phyloP scores from a whole-genome alignment of 495 filamentous ascomycete species.

The Pseudoneurospora amorphoporcata region DNA sequence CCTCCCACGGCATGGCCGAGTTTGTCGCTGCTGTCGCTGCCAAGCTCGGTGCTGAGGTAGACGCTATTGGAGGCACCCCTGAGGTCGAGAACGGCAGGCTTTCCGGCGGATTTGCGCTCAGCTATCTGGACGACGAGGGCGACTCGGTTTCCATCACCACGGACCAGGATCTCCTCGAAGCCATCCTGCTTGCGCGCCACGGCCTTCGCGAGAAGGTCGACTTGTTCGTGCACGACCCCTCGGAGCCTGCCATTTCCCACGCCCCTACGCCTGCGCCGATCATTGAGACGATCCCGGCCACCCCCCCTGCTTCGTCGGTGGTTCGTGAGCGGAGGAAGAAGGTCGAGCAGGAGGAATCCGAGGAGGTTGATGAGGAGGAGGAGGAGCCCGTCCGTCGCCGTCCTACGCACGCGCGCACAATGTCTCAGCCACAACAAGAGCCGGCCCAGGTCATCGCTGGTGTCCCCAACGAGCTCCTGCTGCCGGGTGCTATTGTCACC shows the following conservation, averaged over 20 bases:
- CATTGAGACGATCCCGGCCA: constrained; percentile 27
- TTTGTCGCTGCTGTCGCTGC: constrained; percentile 68
- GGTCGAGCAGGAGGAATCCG: constrained; percentile 46
- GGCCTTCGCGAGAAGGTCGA: constrained; percentile 84
- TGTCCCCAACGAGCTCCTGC: constrained; percentile 85
- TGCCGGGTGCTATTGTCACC: constrained; percentile 91
- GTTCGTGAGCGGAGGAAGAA: constrained; percentile 49
- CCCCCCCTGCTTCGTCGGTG: constrained; percentile 44
- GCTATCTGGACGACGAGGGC: constrained; percentile 95
- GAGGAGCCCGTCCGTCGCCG: constrained; percentile 38
- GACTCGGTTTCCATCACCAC: constrained; percentile 97
- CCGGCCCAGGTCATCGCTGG: constrained; percentile 78
- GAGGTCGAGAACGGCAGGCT: constrained; percentile 68
- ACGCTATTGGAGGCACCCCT: constrained; percentile 74
- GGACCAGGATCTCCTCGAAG: constrained; percentile 84
- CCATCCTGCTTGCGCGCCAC: constrained; percentile 71
- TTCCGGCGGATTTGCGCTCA: constrained; percentile 77
- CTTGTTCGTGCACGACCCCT: constrained; percentile 89
- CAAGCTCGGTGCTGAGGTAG: constrained; percentile 82
- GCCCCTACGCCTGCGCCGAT: constrained; percentile 60
- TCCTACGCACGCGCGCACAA: constrained; percentile 24
- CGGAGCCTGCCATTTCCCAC: constrained; percentile 59
- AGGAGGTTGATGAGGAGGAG: constrained; percentile 54
- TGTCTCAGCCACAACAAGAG: constrained; percentile 32
- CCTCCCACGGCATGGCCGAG: constrained; percentile 69